Evolutionary conservation across 805 yeast species (phyloP).

Genomic region (Yarrowia deformans): DNA sequence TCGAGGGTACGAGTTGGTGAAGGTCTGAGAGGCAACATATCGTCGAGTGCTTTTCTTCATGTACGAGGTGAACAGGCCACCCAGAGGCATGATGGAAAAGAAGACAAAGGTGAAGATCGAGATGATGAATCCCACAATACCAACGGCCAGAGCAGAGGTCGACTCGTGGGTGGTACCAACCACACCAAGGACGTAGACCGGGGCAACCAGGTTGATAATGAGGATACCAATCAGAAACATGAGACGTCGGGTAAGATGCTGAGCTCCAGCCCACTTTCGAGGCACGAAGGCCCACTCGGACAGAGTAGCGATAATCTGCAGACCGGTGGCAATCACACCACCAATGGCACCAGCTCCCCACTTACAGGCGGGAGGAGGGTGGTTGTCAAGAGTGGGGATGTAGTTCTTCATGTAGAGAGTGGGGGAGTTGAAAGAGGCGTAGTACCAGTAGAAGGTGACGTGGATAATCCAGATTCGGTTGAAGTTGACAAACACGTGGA

Average conservation of each 20-base stretch:
- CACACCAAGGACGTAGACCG: constrained; percentile 58
- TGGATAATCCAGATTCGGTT: constrained; percentile 99
- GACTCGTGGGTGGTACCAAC: constrained; percentile 51
- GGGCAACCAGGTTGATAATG: constrained; percentile 58
- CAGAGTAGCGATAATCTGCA: constrained; percentile 86
- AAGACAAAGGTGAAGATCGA: constrained; percentile 83
- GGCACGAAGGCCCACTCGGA: constrained; percentile 97
- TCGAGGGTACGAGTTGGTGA: constrained; percentile 88
- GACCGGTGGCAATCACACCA: constrained; percentile 82
- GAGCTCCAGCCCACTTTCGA: constrained; percentile 99
- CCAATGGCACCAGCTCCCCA: constrained; percentile 95
- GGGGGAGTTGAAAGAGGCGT: constrained; percentile 90
- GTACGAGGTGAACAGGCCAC: constrained; percentile 93
- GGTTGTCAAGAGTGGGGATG: constrained; percentile 79
- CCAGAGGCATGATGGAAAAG: constrained; percentile 94
- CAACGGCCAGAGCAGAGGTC: constrained; percentile 62
- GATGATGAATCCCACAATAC: constrained; percentile 86
- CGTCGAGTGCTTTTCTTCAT: constrained; percentile 85
- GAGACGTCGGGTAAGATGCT: constrained; percentile 88
- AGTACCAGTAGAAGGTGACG: constrained; percentile 90
- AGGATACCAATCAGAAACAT: constrained; percentile 71
- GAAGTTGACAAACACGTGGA: constrained; percentile 92
- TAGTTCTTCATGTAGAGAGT: constrained; percentile 87
- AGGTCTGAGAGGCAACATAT: constrained; percentile 92
- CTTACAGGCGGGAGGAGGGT: constrained; percentile 86